Evolutionary conservation across 805 yeast species (phyloP).

Genomic region (Saccharomyces kudriavzevii): DNA sequence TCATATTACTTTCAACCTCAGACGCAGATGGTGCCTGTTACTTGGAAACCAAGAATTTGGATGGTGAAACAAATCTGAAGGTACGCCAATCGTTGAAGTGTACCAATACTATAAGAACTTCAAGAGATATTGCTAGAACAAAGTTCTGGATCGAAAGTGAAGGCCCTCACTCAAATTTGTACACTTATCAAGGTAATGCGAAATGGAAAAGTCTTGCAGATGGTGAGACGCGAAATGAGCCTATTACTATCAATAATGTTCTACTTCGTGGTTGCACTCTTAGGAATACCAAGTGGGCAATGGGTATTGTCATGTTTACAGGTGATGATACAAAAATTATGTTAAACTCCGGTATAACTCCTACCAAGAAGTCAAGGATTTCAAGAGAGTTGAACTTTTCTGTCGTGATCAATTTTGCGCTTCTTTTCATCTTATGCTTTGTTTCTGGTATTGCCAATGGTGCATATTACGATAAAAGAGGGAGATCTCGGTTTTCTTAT

Average conservation of each 20-base stretch:
- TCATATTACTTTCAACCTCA: conserved; percentile 54
- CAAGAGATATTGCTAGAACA: conserved; percentile 42
- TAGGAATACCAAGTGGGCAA: conserved; percentile 76
- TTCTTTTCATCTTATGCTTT: conserved; percentile 61
- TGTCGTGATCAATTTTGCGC: conserved; percentile 55
- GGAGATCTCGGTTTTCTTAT: conserved; percentile 50
- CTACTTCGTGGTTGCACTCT: conserved; percentile 69
- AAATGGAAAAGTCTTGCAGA: conserved; percentile 37
- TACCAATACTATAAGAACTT: conserved; percentile 41
- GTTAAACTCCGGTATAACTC: conserved; percentile 74
- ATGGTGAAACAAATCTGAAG: conserved; percentile 74
- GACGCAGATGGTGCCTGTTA: conserved; percentile 65
- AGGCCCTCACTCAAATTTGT: conserved; percentile 74
- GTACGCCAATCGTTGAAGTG: conserved; percentile 66
- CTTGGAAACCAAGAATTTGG: conserved; percentile 74
- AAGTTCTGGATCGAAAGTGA: conserved; percentile 70
- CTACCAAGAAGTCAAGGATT: conserved; percentile 67
- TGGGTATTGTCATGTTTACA: conserved; percentile 69
- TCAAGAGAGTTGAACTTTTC: conserved; percentile 64
- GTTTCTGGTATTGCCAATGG: conserved; percentile 68
- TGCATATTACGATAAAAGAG: conserved; percentile 41
- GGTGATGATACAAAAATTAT: conserved; percentile 76
- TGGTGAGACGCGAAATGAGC: conserved; percentile 39
- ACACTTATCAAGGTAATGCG: conserved; percentile 67
- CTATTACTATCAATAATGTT: conserved; percentile 61